A percentile compares a stretch with the other conserved stretches of the same genome.
Conservation (phyloP, 2,329 filamentous ascomycete genomes). For the Colletotrichum chrysophilum region DNA sequence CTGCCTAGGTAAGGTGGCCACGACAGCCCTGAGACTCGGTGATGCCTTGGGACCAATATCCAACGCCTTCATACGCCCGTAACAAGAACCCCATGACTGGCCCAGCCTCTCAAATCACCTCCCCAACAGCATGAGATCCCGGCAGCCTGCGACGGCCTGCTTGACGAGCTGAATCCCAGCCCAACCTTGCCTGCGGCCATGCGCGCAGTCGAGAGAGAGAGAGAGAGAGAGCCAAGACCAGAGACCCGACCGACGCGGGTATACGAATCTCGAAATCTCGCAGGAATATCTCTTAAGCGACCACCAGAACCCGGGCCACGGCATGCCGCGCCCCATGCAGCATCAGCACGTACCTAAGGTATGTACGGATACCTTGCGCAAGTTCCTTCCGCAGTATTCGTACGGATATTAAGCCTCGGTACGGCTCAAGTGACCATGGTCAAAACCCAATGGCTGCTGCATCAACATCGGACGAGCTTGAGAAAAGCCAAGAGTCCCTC, state of each 20-base stretch:
- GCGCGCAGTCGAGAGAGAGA: not conserved
- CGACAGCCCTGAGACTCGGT: not conserved
- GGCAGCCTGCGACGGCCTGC: not conserved
- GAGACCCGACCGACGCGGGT: not conserved
- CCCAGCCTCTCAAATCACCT: not conserved
- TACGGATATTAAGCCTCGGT: not conserved
- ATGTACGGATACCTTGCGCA: too few relatives aligned
- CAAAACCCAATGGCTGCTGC: not conserved
- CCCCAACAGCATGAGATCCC: not conserved
- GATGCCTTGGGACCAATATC: not conserved
- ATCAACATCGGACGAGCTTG: constrained; percentile 9
- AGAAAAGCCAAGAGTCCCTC: not conserved
- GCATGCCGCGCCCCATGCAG: not conserved
- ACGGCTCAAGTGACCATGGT: not conserved
- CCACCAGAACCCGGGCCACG: not conserved
- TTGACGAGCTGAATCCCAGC: not conserved
- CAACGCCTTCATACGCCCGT: constrained; percentile 11
- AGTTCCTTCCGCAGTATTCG: not conserved
- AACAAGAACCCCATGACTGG: not conserved
- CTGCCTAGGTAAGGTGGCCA: not conserved
- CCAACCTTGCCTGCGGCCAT: not conserved
- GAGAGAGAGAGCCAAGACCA: not conserved
- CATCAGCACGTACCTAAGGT: too few relatives aligned
- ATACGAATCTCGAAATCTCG: not conserved
- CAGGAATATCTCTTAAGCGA: not conserved